A percentile compares a stretch with the other conserved stretches of the same genome.
Conservation (phyloP, 2,329 filamentous ascomycete genomes). For the Clarireedia sp. region DNA sequence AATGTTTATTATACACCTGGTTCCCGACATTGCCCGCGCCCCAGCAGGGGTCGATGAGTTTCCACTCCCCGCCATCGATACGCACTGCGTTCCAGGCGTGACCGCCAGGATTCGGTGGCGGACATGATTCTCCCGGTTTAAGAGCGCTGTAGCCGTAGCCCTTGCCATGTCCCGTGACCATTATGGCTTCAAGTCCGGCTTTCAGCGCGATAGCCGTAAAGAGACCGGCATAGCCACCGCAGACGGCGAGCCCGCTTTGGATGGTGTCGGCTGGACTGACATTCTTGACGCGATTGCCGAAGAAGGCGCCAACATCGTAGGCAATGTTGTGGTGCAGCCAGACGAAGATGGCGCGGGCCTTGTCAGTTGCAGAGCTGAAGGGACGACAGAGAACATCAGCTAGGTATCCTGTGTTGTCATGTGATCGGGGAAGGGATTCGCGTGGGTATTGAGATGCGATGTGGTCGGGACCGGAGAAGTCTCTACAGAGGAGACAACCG, state of each 20-base stretch:
- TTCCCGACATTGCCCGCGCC: conserved; percentile 65
- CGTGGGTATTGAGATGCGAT: conserved; percentile 73
- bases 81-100: conserved; percentile 94
- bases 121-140: conserved; percentile 55
- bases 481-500: conserved; percentile 76
- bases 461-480: conserved; percentile 74
- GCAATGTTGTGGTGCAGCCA: conserved; percentile 93
- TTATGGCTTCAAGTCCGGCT: conserved; percentile 69
- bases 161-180: conserved; percentile 76
- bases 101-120: conserved; percentile 51
- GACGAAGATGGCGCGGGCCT: conserved; percentile 84
- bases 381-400: conserved; percentile 70
- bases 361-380: conserved; percentile 78
- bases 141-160: conserved; percentile 66
- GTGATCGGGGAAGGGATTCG: conserved; percentile 53
- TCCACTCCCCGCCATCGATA: conserved; percentile 84
- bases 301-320: conserved; percentile 78
- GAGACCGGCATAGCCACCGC: conserved; percentile 80
- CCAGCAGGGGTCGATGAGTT: conserved; percentile 88
- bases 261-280: conserved; percentile 68
- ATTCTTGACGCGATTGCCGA: conserved; percentile 57
- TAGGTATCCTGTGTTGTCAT: conserved; percentile 62
- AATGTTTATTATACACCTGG: conserved; percentile 55
- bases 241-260: conserved; percentile 73
- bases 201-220: conserved; percentile 71